These are phyloP conservation scores for Macrophomina phaseolina DNA, from an alignment of 2,329 filamentous ascomycete species.

Conservation along the genomic window DNA sequence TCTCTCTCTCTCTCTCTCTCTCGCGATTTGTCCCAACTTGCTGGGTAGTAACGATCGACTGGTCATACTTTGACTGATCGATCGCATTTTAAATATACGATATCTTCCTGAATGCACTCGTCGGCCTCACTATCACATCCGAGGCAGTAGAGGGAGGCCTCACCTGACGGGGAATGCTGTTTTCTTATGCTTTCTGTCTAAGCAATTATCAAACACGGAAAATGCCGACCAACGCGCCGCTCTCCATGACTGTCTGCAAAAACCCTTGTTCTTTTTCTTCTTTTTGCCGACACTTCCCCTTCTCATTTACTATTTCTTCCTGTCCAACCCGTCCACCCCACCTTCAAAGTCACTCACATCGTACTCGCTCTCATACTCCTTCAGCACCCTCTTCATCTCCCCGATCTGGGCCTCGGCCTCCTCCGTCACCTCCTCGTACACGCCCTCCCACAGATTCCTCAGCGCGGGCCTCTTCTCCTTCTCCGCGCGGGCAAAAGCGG, in stretches of 20 bases:
- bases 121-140: no score
- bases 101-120: no score
- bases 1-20: no score
- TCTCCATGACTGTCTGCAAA: background rate
- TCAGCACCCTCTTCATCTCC: constrained; percentile 76
- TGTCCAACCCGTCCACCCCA: constrained; percentile 68
- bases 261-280: background rate
- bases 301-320: constrained; percentile 1
- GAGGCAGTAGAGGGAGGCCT: no score
- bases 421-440: constrained; percentile 86
- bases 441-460: constrained; percentile 77
- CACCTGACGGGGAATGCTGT: no score
- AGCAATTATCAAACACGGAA: no score
- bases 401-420: constrained; percentile 77
- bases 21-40: no score
- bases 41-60: no score
- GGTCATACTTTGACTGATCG: no score
- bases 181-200: background rate
- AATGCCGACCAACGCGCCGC: background rate
- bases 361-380: constrained; percentile 91
- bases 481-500: constrained; percentile 84
- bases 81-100: no score
- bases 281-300: no score
- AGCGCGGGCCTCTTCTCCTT: constrained; percentile 79
- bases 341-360: constrained; percentile 78